These are phyloP conservation scores for Lagerstroemia speciosa DNA, from an alignment of 345 rosid species.

Conservation along the genomic window DNA sequence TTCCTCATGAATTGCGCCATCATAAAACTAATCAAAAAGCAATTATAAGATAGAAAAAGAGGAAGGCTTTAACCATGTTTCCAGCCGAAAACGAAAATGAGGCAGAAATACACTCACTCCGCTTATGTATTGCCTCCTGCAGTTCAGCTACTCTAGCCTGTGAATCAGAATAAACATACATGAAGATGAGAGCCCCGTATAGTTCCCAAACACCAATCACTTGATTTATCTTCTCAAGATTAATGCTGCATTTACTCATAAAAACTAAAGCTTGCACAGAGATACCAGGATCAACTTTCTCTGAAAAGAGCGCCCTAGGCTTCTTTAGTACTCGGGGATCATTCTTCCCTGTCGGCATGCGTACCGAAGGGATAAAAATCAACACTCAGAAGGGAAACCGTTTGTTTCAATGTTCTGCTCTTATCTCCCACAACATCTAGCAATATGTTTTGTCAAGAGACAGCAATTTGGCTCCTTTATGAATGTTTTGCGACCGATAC, in stretches of 20 bases:
- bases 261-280: neutral
- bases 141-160: conserved; percentile 91
- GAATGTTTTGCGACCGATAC: neutral
- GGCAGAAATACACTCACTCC: conserved; percentile 42
- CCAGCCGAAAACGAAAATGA: neutral
- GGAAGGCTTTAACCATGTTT: neutral
- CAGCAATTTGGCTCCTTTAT: neutral
- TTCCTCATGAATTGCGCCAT: too few relatives aligned
- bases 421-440: neutral
- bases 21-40: neutral
- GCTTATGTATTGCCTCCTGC: conserved; percentile 77
- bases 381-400: neutral
- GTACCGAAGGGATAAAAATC: neutral
- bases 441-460: neutral
- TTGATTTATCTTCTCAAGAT: neutral
- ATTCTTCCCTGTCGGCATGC: neutral
- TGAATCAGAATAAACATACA: conserved; percentile 6
- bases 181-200: neutral
- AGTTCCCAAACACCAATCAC: neutral
- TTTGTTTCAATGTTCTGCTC: neutral
- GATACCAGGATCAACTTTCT: too few relatives aligned
- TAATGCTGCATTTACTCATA: neutral
- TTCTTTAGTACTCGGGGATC: neutral
- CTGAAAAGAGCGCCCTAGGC: neutral
- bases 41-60: neutral